A percentile compares a stretch with the other conserved stretches of the same genome.
These are phyloP conservation scores for Cercospora sojina DNA, from an alignment of 2,329 filamentous ascomycete species.

Conservation along the genomic window DNA sequence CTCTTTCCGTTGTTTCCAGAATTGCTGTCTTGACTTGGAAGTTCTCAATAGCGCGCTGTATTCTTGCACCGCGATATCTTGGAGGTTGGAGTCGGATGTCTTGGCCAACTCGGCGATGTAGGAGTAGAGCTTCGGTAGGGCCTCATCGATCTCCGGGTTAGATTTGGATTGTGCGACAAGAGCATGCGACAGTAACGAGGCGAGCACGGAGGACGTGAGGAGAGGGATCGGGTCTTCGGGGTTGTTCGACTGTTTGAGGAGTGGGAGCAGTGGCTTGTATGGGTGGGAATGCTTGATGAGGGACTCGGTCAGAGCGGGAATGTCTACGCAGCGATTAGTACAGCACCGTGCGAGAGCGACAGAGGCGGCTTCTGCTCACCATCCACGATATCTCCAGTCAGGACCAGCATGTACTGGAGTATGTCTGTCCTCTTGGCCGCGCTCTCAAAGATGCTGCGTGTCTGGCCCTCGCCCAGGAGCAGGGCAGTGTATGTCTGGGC, in stretches of 20 bases:
- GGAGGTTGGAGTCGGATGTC: slow-evolving; percentile 81
- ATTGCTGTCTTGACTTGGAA: slow-evolving; percentile 70
- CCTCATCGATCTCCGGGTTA: slow-evolving; percentile 64
- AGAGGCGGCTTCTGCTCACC: slow-evolving; percentile 52
- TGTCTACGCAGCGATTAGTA: slow-evolving; percentile 55
- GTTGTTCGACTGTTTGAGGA: slow-evolving; percentile 79
- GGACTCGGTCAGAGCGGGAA: slow-evolving; percentile 73
- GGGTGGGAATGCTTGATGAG: slow-evolving; percentile 70
- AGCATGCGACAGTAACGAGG: slow-evolving; percentile 69
- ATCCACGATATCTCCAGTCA: slow-evolving; percentile 83
- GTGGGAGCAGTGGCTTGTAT: slow-evolving; percentile 76
- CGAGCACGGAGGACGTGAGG: slow-evolving; percentile 82
- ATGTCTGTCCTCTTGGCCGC: slow-evolving; percentile 85
- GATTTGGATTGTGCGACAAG: slow-evolving; percentile 61
- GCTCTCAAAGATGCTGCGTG: slow-evolving; percentile 74
- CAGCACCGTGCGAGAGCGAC: background rate
- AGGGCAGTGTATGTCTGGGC: slow-evolving; percentile 75
- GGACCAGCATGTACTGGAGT: slow-evolving; percentile 88
- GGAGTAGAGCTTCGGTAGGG: slow-evolving; percentile 77
- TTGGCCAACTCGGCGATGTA: slow-evolving; percentile 84
- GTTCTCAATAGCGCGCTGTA: slow-evolving; percentile 83
- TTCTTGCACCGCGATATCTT: slow-evolving; percentile 92
- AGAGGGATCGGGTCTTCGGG: slow-evolving; percentile 85
- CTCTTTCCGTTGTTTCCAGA: slow-evolving; percentile 88
- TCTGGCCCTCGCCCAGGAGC: slow-evolving; percentile 67